Conservation (phyloP, 2,329 filamentous ascomycete species). For the Fusarium mexicanum region DNA sequence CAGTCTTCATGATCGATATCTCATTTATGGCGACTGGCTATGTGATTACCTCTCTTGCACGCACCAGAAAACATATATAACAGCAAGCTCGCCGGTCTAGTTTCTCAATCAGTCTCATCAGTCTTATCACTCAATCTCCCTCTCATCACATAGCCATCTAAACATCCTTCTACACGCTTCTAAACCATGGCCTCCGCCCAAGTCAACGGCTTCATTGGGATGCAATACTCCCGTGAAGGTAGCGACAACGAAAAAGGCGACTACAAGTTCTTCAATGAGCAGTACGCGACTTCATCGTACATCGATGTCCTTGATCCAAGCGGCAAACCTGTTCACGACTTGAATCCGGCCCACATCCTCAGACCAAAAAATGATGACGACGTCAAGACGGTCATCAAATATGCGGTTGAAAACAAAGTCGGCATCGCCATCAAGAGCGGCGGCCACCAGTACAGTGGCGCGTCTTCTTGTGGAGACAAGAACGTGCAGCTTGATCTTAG, state of each 20-base stretch:
- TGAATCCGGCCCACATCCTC: background rate
- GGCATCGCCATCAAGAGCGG: background rate
- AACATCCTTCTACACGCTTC: background rate
- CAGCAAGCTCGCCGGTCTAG: accelerated
- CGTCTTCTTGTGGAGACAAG: background rate
- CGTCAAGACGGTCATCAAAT: background rate
- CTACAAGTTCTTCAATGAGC: background rate
- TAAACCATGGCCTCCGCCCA: background rate
- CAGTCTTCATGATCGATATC: background rate
- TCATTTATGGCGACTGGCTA: background rate
- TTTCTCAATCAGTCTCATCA: background rate
- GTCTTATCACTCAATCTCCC: background rate
- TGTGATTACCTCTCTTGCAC: background rate
- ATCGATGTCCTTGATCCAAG: background rate
- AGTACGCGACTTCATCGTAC: background rate
- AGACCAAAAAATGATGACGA: background rate
- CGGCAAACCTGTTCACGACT: background rate
- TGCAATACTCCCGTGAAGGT: background rate
- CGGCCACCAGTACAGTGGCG: background rate
- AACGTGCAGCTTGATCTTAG: background rate
- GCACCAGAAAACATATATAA: background rate
- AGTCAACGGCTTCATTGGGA: background rate
- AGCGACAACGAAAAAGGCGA: background rate
- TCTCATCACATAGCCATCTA: background rate
- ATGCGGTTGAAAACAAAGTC: background rate